These are phyloP conservation scores for Myxozyma geophila DNA, from an alignment of 805 yeast genomes.

Conservation along the genomic window DNA sequence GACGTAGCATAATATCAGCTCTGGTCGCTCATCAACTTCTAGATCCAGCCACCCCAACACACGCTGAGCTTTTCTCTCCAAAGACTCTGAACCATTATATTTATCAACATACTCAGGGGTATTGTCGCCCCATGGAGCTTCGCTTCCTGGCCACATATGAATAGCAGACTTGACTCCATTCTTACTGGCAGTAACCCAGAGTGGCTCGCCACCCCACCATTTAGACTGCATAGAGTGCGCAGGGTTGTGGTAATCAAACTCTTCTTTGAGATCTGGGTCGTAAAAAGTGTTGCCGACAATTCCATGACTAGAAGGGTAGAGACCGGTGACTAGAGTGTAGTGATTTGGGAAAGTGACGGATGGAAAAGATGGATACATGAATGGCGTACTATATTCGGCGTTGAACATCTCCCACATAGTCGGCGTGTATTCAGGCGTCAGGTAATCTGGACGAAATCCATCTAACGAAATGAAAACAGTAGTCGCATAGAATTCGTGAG, in stretches of 20 bases:
- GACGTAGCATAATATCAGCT: constrained; percentile 73
- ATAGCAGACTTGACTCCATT: constrained; percentile 71
- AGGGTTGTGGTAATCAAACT: constrained; percentile 68
- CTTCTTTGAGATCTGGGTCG: constrained; percentile 60
- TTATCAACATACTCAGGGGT: constrained; percentile 60
- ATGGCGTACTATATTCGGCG: constrained; percentile 65
- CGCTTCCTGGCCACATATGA: constrained; percentile 98
- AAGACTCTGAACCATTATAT: constrained; percentile 66
- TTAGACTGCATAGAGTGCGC: constrained; percentile 55
- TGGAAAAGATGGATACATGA: constrained; percentile 86
- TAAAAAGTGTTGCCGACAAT: constrained; percentile 81
- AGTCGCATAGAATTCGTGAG: constrained; percentile 73
- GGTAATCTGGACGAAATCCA: constrained; percentile 90
- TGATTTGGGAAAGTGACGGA: constrained; percentile 90
- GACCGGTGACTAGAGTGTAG: constrained; percentile 88
- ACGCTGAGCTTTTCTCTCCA: constrained; percentile 61
- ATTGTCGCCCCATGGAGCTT: constrained; percentile 61
- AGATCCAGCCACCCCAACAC: constrained; percentile 70
- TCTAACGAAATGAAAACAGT: constrained; percentile 81
- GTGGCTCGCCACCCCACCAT: constrained; percentile 91
- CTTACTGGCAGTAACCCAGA: constrained; percentile 76
- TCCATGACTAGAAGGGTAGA: constrained; percentile 82
- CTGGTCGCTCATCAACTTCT: constrained; percentile 63
- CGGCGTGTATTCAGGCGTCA: constrained; percentile 70
- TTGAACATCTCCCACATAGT: constrained; percentile 57